These are phyloP conservation scores for Citrus unshiu DNA, from an alignment of 345 rosid genomes.

Conservation along the genomic window DNA sequence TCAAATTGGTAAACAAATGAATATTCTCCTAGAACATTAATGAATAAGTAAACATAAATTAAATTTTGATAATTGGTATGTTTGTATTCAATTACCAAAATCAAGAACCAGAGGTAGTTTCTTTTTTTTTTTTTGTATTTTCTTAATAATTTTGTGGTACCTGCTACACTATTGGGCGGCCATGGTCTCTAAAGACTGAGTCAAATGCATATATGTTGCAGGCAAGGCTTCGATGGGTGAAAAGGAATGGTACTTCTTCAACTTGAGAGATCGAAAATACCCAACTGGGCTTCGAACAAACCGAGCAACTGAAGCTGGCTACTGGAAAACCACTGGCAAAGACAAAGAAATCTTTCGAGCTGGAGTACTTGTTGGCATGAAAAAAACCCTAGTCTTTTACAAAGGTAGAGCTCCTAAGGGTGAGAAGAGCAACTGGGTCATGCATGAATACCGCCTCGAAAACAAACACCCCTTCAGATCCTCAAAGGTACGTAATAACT, in stretches of 20 bases:
- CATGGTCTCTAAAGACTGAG: background rate
- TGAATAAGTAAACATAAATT: background rate
- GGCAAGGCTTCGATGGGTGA: slow-evolving; percentile 97
- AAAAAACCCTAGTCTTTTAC: slow-evolving; percentile 96
- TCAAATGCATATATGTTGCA: slow-evolving; percentile 18
- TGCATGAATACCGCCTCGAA: slow-evolving; percentile 93
- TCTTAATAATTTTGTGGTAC: too few relatives aligned
- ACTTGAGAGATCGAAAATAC: slow-evolving; percentile 79
- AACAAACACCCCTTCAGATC: slow-evolving; percentile 63
- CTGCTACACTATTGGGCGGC: too few relatives aligned
- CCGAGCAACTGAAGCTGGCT: slow-evolving; percentile 91
- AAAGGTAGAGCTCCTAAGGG: slow-evolving; percentile 94
- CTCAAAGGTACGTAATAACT: slow-evolving; percentile 38
- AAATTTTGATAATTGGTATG: background rate
- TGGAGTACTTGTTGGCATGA: slow-evolving; percentile 80
- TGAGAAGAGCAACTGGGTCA: slow-evolving; percentile 97
- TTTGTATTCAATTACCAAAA: background rate
- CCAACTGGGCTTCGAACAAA: slow-evolving; percentile 97
- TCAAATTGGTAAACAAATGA: background rate
- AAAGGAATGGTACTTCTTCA: slow-evolving; percentile 97
- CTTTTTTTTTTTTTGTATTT: background rate
- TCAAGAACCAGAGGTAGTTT: background rate
- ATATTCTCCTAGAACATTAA: background rate
- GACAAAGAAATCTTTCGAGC: slow-evolving; percentile 73
- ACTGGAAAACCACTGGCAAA: slow-evolving; percentile 95